Base-by-base conservation (phyloP, 2,329 filamentous ascomycete species). In the Exophiala xenobiotica region DNA sequence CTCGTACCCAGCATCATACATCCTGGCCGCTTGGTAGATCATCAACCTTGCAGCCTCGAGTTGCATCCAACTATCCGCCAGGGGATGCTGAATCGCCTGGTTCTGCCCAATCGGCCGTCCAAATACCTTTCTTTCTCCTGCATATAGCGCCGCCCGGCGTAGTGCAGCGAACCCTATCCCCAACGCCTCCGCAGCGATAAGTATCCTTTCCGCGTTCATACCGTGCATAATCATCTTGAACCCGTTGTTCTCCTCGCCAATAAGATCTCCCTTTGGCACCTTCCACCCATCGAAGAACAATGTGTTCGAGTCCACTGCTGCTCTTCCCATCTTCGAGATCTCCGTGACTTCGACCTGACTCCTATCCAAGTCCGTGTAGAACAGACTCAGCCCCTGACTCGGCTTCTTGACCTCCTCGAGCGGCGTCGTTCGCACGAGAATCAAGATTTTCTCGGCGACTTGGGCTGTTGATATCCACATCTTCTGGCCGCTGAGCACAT, bases 21-120 rank as follows among this genome's bases (percentile, higher is more conserved):
- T 66, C 16, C 74, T 68, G 2, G 81, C 78, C 1, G 81, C 81
- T 56, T 83, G 80, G 60, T 83, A 83, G 0, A 80, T 83, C 0
- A 79, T 77, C 37, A 82, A 64, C 57, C 83, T 82, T 2, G 81
- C 80, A 0, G 79, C 80, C 64, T 84, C 80, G 3, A 84, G 73
- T 47, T 77, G 73, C 81, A 83, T 83, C 54, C 77, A 83, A 0
- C 78, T 79, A 46, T 75, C 73, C 0, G 80, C 80, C 4, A 83
- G 70, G 0, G 80, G 80, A 63, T 83, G 80, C 16, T 79, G 72
- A 7, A 83, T 79, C 0, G 74, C 80, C 60, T 83, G 80, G 50
- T 83, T 83, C 67, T 78, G 72, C 0, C 80, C 80, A 37, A 83
- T 83, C 0, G 78, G 74, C 1, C 78, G 69, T 0, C 77, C 75